Conservation (phyloP, 2,329 filamentous ascomycete species). For the Fusarium sp. region DNA sequence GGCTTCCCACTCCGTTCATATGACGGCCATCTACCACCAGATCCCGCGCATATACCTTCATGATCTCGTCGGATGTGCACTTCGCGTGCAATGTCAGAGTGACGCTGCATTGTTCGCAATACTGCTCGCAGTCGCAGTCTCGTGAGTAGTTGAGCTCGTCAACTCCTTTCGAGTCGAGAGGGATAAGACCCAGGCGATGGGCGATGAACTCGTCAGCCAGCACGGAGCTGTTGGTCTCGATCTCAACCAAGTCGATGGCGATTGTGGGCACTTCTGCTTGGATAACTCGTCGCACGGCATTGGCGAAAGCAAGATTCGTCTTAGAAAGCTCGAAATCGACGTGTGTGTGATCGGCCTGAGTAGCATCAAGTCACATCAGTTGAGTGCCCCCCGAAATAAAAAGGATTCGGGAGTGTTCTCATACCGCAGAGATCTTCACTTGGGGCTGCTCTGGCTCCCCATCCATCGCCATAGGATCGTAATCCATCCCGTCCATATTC, state of each 20-base stretch:
- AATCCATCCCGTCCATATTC: conserved; percentile 65
- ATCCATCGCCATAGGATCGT: conserved; percentile 71
- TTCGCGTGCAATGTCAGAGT: conserved; percentile 86
- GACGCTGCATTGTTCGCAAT: conserved; percentile 92
- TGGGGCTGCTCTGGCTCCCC: conserved; percentile 67
- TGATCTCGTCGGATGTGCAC: conserved; percentile 86
- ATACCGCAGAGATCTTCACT: conserved; percentile 71
- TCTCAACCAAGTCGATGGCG: conserved; percentile 93
- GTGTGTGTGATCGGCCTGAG: conserved; percentile 79
- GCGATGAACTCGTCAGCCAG: conserved; percentile 96
- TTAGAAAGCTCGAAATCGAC: conserved; percentile 94
- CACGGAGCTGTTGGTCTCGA: conserved; percentile 94
- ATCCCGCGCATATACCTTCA: conserved; percentile 95
- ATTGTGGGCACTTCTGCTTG: conserved; percentile 94
- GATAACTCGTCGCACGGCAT: conserved; percentile 90
- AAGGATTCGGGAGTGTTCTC: conserved; percentile 35
- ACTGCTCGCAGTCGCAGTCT: conserved; percentile 96
- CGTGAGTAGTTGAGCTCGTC: conserved; percentile 87
- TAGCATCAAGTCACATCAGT: conserved; percentile 43
- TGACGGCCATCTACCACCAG: conserved; percentile 78
- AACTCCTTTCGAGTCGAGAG: conserved; percentile 85
- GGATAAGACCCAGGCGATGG: conserved; percentile 90
- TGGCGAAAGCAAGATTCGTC: conserved; percentile 91
- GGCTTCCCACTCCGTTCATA: conserved; percentile 82
- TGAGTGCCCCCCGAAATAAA: conserved; percentile 12